Evolutionary conservation across 2,329 filamentous ascomycete species (phyloP).

Genomic region (Leptographium galeiforme): DNA sequence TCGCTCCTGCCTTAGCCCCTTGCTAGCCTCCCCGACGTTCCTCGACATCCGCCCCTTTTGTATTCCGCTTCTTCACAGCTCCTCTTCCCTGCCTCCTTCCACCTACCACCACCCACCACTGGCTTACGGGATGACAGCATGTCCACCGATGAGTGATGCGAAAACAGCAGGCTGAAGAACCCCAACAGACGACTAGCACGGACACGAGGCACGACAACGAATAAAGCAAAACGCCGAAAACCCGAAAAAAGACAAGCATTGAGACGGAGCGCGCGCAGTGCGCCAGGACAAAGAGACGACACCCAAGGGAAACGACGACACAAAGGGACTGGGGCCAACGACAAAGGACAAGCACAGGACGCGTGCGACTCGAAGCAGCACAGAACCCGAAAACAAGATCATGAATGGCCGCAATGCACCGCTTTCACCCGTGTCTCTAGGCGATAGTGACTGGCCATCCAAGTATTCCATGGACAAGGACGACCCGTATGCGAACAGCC

Average conservation of each 20-base stretch:
- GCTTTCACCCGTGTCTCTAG: conserved; percentile 70
- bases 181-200: neutral
- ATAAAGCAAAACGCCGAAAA: too few species aligned
- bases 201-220: neutral
- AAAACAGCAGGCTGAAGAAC: neutral
- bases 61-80: neutral
- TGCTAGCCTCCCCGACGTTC: neutral
- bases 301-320: neutral
- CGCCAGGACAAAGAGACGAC: neutral
- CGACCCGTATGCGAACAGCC: conserved; percentile 38
- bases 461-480: conserved; percentile 42
- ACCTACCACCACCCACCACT: neutral
- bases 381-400: conserved; percentile 18
- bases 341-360: neutral
- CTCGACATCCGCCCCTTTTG: neutral
- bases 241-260: neutral
- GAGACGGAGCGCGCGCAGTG: neutral
- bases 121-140: neutral
- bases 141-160: neutral
- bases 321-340: neutral
- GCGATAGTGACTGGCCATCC: conserved; percentile 71
- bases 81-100: neutral
- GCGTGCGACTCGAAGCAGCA: neutral
- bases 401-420: conserved; percentile 66
- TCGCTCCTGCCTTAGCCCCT: neutral